phyloP scores from a whole-genome alignment of 352 stramenopile genomes.

The Aphanomyces stellatus region DNA sequence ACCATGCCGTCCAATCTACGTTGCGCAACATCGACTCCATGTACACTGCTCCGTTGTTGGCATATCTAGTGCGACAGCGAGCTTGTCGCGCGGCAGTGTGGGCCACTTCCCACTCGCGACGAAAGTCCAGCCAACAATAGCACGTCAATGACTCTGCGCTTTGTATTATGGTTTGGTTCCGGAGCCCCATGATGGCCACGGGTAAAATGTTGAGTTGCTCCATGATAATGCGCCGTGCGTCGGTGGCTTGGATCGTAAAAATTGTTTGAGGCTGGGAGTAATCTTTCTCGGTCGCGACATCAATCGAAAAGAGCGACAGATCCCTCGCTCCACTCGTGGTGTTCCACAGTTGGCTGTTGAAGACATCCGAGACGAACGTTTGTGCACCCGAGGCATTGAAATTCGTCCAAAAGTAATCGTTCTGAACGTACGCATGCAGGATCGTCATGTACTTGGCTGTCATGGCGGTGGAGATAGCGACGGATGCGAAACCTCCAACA shows the following conservation, averaged over 20 bases:
- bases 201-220: not conserved
- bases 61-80: not conserved
- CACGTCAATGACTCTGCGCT: not conserved
- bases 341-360: constrained; percentile 8
- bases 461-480: not conserved
- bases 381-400: constrained; percentile 2
- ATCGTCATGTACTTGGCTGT: not conserved
- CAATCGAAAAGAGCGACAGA: not conserved
- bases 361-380: not conserved
- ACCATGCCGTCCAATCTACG: not conserved
- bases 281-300: not conserved
- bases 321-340: not conserved
- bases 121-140: constrained; percentile 14
- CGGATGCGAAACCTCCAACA: too few relatives aligned
- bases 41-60: constrained; percentile 7
- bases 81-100: not conserved
- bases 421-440: not conserved
- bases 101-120: not conserved
- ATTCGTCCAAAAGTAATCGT: constrained; percentile 5
- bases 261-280: not conserved
- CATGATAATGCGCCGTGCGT: not conserved
- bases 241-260: not conserved
- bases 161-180: not conserved
- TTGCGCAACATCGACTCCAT: constrained; percentile 15
- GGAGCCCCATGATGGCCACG: not conserved